phyloP scores from a whole-genome alignment of 306 rosid species.

The Amphicarpaea edgeworthii region DNA sequence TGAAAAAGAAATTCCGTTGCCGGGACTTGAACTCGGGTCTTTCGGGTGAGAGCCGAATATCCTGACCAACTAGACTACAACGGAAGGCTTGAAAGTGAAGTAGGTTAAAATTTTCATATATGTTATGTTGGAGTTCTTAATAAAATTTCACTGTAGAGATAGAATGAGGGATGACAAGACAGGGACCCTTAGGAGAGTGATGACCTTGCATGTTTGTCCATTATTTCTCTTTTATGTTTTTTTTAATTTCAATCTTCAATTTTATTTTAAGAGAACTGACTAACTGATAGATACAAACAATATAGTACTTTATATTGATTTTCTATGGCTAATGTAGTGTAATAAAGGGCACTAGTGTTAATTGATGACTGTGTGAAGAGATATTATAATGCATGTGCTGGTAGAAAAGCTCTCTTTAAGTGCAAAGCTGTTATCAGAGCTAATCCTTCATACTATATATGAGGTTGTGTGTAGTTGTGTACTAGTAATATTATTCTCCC shows the following conservation, averaged over 20 bases:
- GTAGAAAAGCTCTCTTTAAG: background rate
- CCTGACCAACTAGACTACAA: slow-evolving; percentile 67
- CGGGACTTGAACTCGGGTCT: slow-evolving; percentile 63
- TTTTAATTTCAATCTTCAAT: background rate
- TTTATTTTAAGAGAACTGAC: background rate
- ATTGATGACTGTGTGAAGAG: background rate
- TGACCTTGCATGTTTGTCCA: background rate
- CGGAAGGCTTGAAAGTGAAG: slow-evolving; percentile 1
- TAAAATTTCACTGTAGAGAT: background rate
- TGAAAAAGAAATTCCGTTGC: slow-evolving; percentile 51
- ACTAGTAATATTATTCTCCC: background rate
- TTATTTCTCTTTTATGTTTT: background rate
- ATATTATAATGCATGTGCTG: background rate
- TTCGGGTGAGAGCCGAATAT: slow-evolving; percentile 60
- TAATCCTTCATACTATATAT: background rate
- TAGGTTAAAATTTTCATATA: no score
- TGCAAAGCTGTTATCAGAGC: background rate
- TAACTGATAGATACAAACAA: background rate
- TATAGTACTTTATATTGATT: background rate
- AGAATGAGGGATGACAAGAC: background rate
- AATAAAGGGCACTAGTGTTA: background rate
- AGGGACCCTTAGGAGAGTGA: background rate
- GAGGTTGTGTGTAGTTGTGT: background rate
- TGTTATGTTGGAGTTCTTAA: background rate
- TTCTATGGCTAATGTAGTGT: background rate